Evolutionary conservation across 108 stramenopile species (phyloP).

Genomic region (Chaetoceros muelleri): DNA sequence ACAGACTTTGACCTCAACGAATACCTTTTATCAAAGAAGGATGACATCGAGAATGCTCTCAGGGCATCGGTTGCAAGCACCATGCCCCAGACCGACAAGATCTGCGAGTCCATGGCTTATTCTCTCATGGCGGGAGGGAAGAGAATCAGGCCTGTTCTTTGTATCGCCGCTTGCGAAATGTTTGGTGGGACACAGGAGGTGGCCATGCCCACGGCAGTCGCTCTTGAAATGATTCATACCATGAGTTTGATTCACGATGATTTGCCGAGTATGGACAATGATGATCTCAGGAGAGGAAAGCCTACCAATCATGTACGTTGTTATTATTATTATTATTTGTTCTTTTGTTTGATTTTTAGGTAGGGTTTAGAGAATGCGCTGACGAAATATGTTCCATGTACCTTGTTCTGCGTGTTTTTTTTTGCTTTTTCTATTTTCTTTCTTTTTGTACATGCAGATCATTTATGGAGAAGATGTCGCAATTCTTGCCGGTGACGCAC

Average conservation of each 20-base stretch:
- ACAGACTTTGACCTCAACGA: conserved; percentile 58
- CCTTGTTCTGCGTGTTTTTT: background rate
- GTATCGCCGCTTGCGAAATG: conserved; percentile 91
- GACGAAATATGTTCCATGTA: background rate
- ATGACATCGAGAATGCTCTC: conserved; percentile 71
- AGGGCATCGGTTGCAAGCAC: conserved; percentile 50
- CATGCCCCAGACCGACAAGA: conserved; percentile 69
- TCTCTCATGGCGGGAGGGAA: conserved; percentile 95
- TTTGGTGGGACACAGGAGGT: conserved; percentile 61
- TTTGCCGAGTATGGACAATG: conserved; percentile 92
- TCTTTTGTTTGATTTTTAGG: background rate
- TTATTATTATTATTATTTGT: conserved; percentile 2
- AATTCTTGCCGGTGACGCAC: conserved; percentile 88
- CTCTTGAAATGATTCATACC: conserved; percentile 96
- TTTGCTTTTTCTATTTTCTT: conserved; percentile 1
- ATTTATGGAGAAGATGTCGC: conserved; percentile 94
- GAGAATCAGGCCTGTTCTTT: conserved; percentile 88
- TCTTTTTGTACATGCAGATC: conserved; percentile 36
- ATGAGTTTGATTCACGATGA: conserved; percentile 97
- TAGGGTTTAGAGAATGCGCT: background rate
- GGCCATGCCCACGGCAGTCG: conserved; percentile 90
- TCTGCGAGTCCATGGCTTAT: conserved; percentile 89
- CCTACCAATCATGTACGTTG: conserved; percentile 86
- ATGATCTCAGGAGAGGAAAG: conserved; percentile 87
- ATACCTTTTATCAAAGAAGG: conserved; percentile 79